These are phyloP conservation scores for Arctostaphylos glauca DNA, from an alignment of 148 eudicot species.

Conservation along the genomic window DNA sequence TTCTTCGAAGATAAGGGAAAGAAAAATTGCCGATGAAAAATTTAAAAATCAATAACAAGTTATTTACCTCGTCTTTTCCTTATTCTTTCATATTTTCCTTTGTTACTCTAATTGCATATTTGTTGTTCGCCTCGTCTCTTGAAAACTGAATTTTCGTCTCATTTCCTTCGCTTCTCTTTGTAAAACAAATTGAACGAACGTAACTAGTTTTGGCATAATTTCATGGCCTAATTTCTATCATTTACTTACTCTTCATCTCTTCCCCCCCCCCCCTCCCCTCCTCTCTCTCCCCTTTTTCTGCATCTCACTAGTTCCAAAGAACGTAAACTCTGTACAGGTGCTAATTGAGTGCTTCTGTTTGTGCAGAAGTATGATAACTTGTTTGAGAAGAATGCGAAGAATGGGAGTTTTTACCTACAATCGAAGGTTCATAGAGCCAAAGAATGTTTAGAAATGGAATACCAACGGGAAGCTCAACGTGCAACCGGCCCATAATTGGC, in stretches of 20 bases:
- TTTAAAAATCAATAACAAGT: not conserved
- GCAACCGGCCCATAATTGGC: constrained; percentile 24
- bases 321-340: not conserved
- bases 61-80: not conserved
- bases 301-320: not conserved
- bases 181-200: not conserved
- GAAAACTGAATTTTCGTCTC: not conserved
- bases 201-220: not conserved
- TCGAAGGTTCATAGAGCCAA: constrained; percentile 86
- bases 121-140: not conserved
- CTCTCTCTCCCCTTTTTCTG: too few species aligned
- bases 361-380: constrained; percentile 65
- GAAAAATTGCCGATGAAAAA: not conserved
- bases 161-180: not conserved
- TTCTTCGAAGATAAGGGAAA: not conserved
- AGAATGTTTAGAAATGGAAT: constrained; percentile 61
- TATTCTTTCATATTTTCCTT: not conserved
- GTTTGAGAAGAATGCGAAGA: constrained; percentile 70
- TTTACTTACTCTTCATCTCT: not conserved
- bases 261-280: not conserved
- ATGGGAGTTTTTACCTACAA: constrained; percentile 83
- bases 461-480: constrained; percentile 45
- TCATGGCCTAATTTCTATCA: not conserved
- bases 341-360: not conserved
- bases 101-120: not conserved